Evolutionary conservation across 2,329 filamentous ascomycete genomes (phyloP).

Genomic region (Rutstroemia sp.): DNA sequence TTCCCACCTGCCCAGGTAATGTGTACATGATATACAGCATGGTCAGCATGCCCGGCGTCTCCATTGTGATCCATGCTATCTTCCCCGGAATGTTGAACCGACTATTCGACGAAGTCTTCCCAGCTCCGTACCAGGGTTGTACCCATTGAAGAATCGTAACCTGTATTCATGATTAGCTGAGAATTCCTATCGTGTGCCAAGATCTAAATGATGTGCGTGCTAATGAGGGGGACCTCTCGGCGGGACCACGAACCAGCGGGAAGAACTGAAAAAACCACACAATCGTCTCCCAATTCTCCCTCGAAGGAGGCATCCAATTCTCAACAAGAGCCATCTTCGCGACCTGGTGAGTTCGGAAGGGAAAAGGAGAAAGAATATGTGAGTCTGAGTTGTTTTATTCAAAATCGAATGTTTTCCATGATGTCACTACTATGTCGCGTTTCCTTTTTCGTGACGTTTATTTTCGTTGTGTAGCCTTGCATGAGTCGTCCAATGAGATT

Average conservation of each 20-base stretch:
- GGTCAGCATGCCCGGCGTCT: conserved; percentile 68
- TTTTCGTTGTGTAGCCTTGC: neutral
- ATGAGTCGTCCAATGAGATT: neutral
- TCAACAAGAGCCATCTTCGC: conserved; percentile 24
- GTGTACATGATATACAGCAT: conserved; percentile 72
- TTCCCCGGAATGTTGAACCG: conserved; percentile 82
- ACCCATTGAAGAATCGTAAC: conserved; percentile 65
- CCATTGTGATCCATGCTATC: conserved; percentile 83
- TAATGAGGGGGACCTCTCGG: neutral
- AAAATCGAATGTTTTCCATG: conserved; percentile 7
- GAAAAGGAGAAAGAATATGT: neutral
- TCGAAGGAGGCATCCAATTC: conserved; percentile 44
- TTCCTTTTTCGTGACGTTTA: neutral
- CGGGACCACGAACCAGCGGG: conserved; percentile 35
- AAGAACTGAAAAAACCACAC: conserved; percentile 44
- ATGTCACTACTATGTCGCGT: conserved; percentile 15
- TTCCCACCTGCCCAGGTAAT: conserved; percentile 50
- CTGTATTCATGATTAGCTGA: conserved; percentile 36
- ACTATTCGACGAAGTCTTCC: conserved; percentile 76
- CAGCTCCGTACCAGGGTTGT: conserved; percentile 77
- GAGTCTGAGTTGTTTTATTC: neutral
- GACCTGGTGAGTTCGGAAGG: neutral
- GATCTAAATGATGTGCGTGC: neutral
- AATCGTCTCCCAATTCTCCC: conserved; percentile 49
- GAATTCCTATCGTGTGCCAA: too few species aligned